Evolutionary conservation across 176 grass and related monocot species (phyloP).

Genomic region (Dactylis glomerata): DNA sequence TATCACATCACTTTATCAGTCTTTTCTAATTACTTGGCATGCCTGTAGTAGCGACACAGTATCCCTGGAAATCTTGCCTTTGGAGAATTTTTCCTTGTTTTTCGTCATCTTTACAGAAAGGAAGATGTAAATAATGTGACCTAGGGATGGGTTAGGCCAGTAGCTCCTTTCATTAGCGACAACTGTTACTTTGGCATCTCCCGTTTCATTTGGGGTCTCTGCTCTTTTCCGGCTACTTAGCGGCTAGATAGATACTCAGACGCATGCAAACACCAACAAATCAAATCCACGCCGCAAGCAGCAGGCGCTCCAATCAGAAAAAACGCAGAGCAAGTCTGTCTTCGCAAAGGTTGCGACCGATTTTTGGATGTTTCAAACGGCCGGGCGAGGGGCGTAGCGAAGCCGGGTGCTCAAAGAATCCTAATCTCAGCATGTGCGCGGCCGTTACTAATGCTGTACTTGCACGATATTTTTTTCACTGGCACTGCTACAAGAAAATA

Average conservation of each 20-base stretch:
- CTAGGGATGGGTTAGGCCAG: neutral
- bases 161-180: neutral
- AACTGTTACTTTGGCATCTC: neutral
- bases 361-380: neutral
- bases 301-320: neutral
- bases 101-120: conserved; percentile 1
- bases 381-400: neutral
- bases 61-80: conserved; percentile 25
- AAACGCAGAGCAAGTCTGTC: neutral
- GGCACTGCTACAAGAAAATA: neutral
- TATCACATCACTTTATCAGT: neutral
- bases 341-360: neutral
- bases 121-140: neutral
- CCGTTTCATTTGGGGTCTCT: neutral
- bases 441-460: conserved; percentile 20
- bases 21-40: conserved; percentile 9
- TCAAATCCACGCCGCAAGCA: neutral
- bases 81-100: neutral
- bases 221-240: neutral
- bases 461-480: conserved; percentile 20
- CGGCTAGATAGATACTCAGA: too few relatives aligned
- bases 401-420: too few relatives aligned
- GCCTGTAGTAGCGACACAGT: neutral
- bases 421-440: conserved; percentile 17
- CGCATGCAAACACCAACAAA: neutral